Evolutionary conservation across 148 eudicot genomes (phyloP).

Genomic region (Rhododendron henanense): DNA sequence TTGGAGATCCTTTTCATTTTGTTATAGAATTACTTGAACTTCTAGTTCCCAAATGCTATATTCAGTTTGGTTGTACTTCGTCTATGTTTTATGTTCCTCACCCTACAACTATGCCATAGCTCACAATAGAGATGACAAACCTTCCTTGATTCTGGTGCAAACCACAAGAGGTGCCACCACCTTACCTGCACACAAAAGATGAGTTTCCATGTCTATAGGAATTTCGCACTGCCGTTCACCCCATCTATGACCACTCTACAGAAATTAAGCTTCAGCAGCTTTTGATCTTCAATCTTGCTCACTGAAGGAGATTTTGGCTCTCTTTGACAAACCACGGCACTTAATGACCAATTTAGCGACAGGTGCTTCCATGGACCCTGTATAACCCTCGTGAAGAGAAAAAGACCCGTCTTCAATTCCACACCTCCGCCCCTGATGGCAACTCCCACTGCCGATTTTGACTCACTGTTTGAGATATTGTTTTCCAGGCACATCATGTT

Average conservation of each 20-base stretch:
- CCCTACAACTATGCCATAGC: neutral
- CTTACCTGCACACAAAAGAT: neutral
- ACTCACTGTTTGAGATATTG: neutral
- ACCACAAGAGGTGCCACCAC: neutral
- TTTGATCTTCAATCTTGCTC: neutral
- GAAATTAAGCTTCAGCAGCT: neutral
- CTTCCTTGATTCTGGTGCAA: neutral
- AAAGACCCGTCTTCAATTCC: neutral
- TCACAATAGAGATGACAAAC: neutral
- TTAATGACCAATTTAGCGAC: neutral
- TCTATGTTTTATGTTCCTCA: neutral
- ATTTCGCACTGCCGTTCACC: neutral
- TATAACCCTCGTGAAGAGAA: neutral
- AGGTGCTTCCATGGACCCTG: neutral
- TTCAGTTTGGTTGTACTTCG: neutral
- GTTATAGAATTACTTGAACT: neutral
- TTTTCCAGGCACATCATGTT: neutral
- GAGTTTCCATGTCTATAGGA: neutral
- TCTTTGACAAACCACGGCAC: neutral
- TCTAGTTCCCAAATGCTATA: neutral
- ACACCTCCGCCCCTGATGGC: neutral
- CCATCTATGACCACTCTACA: neutral
- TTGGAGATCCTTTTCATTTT: slow-evolving; percentile 1
- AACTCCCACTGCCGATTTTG: neutral
- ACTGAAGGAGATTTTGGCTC: neutral